These are phyloP conservation scores for Mucor piriformis DNA, from an alignment of 371 early-diverging fungal species.

Conservation along the genomic window DNA sequence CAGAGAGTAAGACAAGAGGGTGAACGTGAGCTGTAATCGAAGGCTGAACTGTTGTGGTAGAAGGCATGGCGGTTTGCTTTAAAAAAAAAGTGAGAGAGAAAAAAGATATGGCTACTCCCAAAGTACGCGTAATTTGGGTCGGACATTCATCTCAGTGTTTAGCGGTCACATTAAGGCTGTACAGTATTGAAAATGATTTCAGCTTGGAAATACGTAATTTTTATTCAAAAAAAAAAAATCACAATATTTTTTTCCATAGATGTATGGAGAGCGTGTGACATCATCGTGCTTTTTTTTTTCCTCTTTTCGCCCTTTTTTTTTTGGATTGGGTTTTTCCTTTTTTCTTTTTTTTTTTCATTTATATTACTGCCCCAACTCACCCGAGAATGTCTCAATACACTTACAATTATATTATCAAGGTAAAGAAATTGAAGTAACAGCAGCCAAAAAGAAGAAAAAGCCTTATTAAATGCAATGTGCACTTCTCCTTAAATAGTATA, in stretches of 20 bases:
- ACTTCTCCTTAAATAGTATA: constrained; percentile 51
- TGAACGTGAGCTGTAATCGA: constrained; percentile 85
- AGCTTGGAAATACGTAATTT: too few species aligned
- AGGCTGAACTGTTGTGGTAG: constrained; percentile 47
- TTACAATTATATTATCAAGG: constrained; percentile 63
- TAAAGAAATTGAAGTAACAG: background rate
- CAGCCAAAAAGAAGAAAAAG: background rate
- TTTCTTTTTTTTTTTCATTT: background rate
- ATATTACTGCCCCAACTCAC: background rate
- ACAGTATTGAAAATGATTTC: too few species aligned
- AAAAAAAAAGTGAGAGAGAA: background rate
- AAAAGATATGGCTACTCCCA: background rate
- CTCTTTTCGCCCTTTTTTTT: background rate
- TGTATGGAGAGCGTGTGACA: too few species aligned
- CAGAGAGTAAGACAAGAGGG: constrained; percentile 98
- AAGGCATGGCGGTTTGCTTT: constrained; percentile 26
- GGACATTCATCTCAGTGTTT: too few species aligned
- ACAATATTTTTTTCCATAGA: too few species aligned
- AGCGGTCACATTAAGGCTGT: too few species aligned
- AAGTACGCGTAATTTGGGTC: constrained; percentile 2
- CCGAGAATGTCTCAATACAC: constrained; percentile 45
- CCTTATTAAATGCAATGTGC: background rate
- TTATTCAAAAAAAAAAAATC: too few species aligned
- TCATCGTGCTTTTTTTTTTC: constrained; percentile 2
- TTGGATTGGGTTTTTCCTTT: constrained; percentile 12